Percentiles rank a stretch among this genome's conserved stretches.
These are phyloP conservation scores for Tympanopsis confertula DNA, from an alignment of 2,329 filamentous ascomycete genomes.

Conservation along the genomic window DNA sequence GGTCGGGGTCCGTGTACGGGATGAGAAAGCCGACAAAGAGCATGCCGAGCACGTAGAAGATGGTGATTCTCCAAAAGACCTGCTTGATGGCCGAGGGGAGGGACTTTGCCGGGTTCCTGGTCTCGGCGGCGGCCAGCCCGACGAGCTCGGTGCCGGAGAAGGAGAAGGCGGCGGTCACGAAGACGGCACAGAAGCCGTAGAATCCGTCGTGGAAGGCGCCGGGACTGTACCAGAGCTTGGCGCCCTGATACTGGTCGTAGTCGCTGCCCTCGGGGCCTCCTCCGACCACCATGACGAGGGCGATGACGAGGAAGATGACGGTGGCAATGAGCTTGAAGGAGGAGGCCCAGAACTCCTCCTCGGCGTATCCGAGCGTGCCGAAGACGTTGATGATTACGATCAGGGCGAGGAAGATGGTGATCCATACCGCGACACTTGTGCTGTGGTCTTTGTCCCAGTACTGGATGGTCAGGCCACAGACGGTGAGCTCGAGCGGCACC, in stretches of 20 bases:
- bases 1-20: slow-evolving; percentile 27
- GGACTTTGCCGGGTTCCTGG: slow-evolving; percentile 30
- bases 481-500: slow-evolving; percentile 36
- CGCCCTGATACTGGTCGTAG: slow-evolving; percentile 34
- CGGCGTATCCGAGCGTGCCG: slow-evolving; percentile 38
- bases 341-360: slow-evolving; percentile 44
- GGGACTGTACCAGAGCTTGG: slow-evolving; percentile 34
- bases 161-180: slow-evolving; percentile 37
- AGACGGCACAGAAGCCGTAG: slow-evolving; percentile 36
- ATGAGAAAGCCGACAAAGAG: slow-evolving; percentile 39
- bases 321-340: slow-evolving; percentile 45
- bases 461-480: slow-evolving; percentile 34
- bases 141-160: slow-evolving; percentile 40
- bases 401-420: slow-evolving; percentile 35
- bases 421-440: slow-evolving; percentile 35
- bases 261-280: slow-evolving; percentile 39
- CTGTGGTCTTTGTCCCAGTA: slow-evolving; percentile 36
- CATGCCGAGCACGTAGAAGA: slow-evolving; percentile 42
- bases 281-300: slow-evolving; percentile 43
- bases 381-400: slow-evolving; percentile 41
- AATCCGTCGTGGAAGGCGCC: slow-evolving; percentile 38
- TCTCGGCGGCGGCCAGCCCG: slow-evolving; percentile 38
- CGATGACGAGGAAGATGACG: slow-evolving; percentile 50
- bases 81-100: slow-evolving; percentile 39
- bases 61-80: slow-evolving; percentile 43